phyloP scores from a whole-genome alignment of 2,329 filamentous ascomycete genomes.

The Xylogone sp. region DNA sequence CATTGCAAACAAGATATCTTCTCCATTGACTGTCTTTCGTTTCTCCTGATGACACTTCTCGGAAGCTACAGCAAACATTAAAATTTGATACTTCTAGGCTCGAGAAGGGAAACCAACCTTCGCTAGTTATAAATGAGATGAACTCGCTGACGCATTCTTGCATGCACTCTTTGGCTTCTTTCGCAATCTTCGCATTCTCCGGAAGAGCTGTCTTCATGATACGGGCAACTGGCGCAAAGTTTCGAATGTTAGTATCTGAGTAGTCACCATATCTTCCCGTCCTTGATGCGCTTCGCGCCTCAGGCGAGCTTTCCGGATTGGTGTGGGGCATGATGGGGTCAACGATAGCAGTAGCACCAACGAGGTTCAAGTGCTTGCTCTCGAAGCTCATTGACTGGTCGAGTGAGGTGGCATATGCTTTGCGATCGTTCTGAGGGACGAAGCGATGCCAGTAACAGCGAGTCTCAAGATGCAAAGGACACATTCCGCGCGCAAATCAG shows the following conservation, averaged over 20 bases:
- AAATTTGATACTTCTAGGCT: constrained; percentile 4
- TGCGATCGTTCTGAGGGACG: constrained; percentile 41
- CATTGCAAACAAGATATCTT: constrained; percentile 99
- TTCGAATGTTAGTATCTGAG: constrained; percentile 87
- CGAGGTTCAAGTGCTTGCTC: constrained; percentile 24
- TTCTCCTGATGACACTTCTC: constrained; percentile 99
- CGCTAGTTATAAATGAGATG: constrained; percentile 98
- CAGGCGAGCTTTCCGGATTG: constrained; percentile 44
- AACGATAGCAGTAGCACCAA: constrained; percentile 24
- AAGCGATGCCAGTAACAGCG: constrained; percentile 45
- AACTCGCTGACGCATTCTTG: constrained; percentile 99
- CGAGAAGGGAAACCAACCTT: constrained; percentile 61
- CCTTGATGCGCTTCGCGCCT: constrained; percentile 44
- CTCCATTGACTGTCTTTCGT: constrained; percentile 97
- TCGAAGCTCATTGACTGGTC: constrained; percentile 26
- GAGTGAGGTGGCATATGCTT: constrained; percentile 23
- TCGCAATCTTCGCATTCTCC: constrained; percentile 98
- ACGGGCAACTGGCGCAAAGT: constrained; percentile 92
- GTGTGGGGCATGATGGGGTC: constrained; percentile 54
- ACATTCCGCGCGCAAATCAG: constrained; percentile 46
- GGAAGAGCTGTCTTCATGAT: constrained; percentile 99
- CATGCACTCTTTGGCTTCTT: constrained; percentile 99
- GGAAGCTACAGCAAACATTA: constrained; percentile 60
- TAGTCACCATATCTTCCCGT: constrained; percentile 23
- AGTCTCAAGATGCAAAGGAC: constrained; percentile 22